Conservation (phyloP, 148 eudicot species). For the Spergularia bocconei region DNA sequence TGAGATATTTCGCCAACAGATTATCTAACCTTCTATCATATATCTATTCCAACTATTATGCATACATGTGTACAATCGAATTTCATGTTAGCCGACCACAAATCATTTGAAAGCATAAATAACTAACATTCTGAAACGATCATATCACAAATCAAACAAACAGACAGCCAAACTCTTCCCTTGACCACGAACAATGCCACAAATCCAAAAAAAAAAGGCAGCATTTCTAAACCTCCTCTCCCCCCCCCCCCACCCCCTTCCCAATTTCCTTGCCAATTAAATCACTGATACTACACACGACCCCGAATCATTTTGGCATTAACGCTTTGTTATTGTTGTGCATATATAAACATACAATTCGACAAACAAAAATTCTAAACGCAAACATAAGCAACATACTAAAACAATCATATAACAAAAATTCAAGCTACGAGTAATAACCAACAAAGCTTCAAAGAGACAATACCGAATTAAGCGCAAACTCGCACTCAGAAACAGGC, state of each 20-base stretch:
- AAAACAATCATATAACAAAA: neutral
- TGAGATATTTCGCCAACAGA: neutral
- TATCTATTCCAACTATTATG: neutral
- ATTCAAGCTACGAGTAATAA: neutral
- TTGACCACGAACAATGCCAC: neutral
- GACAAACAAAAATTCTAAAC: neutral
- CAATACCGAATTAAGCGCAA: constrained; percentile 75
- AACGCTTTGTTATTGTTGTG: too few species aligned
- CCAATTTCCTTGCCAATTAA: too few species aligned
- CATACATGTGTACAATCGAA: too few species aligned
- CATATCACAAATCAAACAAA: neutral
- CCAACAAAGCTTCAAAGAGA: neutral
- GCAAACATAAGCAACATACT: neutral
- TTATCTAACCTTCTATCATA: neutral
- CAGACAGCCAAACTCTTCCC: neutral
- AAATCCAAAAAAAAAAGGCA: neutral
- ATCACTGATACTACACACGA: too few species aligned
- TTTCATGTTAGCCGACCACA: too few species aligned
- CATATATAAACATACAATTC: too few species aligned
- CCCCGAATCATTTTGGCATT: too few species aligned
- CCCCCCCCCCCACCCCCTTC: too few species aligned
- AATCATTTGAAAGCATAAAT: too few species aligned
- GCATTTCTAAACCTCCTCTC: too few species aligned
- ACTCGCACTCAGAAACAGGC: constrained; percentile 90
- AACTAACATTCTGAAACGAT: too few species aligned